Base-by-base conservation (phyloP, 148 eudicot genomes). In the Diospyros kaki region DNA sequence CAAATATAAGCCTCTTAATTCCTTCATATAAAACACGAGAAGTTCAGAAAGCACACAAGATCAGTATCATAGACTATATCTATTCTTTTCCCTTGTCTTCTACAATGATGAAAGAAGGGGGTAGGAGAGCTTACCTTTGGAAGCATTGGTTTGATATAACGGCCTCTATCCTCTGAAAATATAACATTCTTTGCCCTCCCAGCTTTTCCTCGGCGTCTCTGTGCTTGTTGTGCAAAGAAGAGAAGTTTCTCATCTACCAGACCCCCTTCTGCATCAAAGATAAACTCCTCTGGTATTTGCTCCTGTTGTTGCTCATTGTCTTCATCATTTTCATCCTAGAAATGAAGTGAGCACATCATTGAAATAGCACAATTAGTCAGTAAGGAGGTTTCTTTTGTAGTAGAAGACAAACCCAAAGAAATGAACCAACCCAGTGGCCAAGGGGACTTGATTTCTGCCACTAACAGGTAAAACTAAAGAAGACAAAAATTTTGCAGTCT, bases 221-320 rank as follows among this genome's bases (percentile, higher is more conserved):
- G 99, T 82, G 99, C 99, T 87, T 95, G 99, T 74, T 95, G 99
- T 77, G 99, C 96, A 85, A 95, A 95, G 93, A 95, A 95, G 71
- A 95, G 96, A 83, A 95, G 99, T 63, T 95, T 95, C 85, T 92
- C 99, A 80, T 95, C 99, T 78, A 95, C 94, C 70, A 95, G 78
- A 64, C 97, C 97, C 54, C 99, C 99, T 75, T 95, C 99, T 43
- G 99, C 97, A 86, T 95, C 99, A 81, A 95, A 92, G 76, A 95
- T 89, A 82, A 92, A 95, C 79, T 95, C 97, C 73, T 95, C 97
- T 40, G 99, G 99, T 79, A 95, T 68, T 84, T 95, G 97, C 4
- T 93, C 96, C 77, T 84, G 91, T 78, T 93, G 89, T 68, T 93
- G 96, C 73, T 92, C 97, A 28, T 89, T 86, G 74, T 92, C 94